phyloP scores from a whole-genome alignment of 2,329 filamentous ascomycete species.

The Aquanectria penicillioides region DNA sequence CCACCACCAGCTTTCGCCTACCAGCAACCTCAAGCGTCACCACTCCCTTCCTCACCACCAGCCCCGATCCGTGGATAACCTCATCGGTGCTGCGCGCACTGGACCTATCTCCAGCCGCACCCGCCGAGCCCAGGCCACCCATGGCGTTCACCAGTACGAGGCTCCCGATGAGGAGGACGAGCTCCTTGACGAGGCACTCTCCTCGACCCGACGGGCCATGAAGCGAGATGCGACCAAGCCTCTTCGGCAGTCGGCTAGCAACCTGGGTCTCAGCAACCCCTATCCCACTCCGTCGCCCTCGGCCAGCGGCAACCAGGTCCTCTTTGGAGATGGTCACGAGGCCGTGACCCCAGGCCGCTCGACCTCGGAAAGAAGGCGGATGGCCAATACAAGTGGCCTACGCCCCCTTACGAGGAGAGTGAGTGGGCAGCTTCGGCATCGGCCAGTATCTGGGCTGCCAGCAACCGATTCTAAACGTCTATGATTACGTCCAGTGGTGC shows the following conservation, averaged over 20 bases:
- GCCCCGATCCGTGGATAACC: slow-evolving; percentile 71
- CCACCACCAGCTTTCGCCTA: slow-evolving; percentile 60
- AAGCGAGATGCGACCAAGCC: slow-evolving; percentile 58
- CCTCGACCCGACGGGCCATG: slow-evolving; percentile 79
- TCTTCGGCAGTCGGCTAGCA: slow-evolving; percentile 72
- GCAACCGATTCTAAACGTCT: slow-evolving; percentile 65
- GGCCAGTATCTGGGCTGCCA: slow-evolving; percentile 81
- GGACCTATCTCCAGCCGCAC: slow-evolving; percentile 82
- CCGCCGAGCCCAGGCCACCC: slow-evolving; percentile 76
- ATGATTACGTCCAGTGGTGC: slow-evolving; percentile 39
- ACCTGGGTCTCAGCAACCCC: slow-evolving; percentile 67
- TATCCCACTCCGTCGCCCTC: slow-evolving; percentile 79
- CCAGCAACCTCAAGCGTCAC: slow-evolving; percentile 68
- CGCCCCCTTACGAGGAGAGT: slow-evolving; percentile 91
- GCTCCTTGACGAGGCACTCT: slow-evolving; percentile 87
- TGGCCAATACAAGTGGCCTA: slow-evolving; percentile 82
- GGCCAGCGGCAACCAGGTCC: slow-evolving; percentile 80
- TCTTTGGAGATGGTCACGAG: slow-evolving; percentile 75
- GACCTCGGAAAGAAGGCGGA: slow-evolving; percentile 70
- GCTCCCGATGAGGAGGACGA: slow-evolving; percentile 97
- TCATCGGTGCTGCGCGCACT: slow-evolving; percentile 64
- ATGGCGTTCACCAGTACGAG: slow-evolving; percentile 87
- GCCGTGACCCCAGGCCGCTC: slow-evolving; percentile 75
- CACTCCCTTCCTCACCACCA: slow-evolving; percentile 72
- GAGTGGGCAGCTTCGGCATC: slow-evolving; percentile 90